A percentile compares a stretch with the other conserved stretches of the same genome.
Conservation (phyloP, 768 basidiomycete genomes). For the Trametes cinnabarina region DNA sequence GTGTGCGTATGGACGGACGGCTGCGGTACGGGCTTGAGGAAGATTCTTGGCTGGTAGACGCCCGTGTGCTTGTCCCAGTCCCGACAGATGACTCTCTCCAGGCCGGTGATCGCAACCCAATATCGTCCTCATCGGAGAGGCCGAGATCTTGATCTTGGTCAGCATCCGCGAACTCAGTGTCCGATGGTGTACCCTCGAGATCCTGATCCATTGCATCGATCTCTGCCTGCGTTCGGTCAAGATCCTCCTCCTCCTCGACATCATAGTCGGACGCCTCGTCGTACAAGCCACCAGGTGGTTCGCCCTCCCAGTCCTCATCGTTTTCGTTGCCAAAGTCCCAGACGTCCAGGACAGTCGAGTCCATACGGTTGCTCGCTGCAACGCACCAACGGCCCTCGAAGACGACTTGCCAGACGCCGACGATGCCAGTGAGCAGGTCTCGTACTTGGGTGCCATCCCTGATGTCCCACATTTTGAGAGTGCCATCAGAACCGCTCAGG, state of each 20-base stretch:
- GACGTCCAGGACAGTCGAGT: constrained; percentile 78
- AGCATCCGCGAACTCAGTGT: constrained; percentile 54
- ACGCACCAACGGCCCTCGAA: constrained; percentile 95
- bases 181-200: constrained; percentile 40
- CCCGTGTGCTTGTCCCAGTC: constrained; percentile 8
- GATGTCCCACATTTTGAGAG: constrained; percentile 97
- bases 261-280: constrained; percentile 64
- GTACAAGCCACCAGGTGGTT: constrained; percentile 71
- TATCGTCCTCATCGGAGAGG: constrained; percentile 27
- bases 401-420: constrained; percentile 96
- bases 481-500: constrained; percentile 91
- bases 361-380: constrained; percentile 82
- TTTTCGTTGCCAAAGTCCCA: constrained; percentile 82
- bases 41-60: constrained; percentile 12
- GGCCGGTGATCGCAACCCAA: neutral
- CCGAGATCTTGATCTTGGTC: constrained; percentile 54
- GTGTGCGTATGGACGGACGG: constrained; percentile 7
- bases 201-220: constrained; percentile 77
- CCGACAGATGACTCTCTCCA: constrained; percentile 12
- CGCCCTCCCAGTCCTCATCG: constrained; percentile 82
- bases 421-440: constrained; percentile 87
- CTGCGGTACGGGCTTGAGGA: constrained; percentile 10
- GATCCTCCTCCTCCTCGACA: constrained; percentile 54
- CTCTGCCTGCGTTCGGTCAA: constrained; percentile 54
- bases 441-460: constrained; percentile 81